These are phyloP conservation scores for Beta vulgaris DNA, from an alignment of 148 eudicot species.

Conservation along the genomic window DNA sequence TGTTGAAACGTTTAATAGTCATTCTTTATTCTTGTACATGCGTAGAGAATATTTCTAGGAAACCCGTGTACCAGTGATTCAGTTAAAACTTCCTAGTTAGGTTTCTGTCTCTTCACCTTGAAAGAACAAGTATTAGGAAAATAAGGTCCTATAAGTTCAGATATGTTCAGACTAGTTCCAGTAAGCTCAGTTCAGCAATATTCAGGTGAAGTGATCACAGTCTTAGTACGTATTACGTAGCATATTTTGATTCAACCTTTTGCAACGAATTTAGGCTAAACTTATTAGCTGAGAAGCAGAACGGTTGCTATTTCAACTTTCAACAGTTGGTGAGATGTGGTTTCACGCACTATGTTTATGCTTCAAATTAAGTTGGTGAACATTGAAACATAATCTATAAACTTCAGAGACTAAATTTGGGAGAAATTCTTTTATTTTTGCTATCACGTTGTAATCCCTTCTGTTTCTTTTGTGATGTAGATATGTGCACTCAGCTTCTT, in stretches of 20 bases:
- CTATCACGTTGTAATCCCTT: not conserved
- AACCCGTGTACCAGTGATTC: not conserved
- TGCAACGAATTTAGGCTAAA: too few species aligned
- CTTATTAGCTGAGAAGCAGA: too few species aligned
- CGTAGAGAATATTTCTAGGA: not conserved
- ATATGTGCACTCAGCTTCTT: constrained; percentile 69
- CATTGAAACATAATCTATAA: not conserved
- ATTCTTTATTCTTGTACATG: not conserved
- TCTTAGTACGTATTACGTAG: too few species aligned
- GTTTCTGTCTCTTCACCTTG: too few species aligned
- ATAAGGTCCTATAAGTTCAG: too few species aligned
- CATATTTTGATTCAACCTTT: too few species aligned
- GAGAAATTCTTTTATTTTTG: not conserved
- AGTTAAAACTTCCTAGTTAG: not conserved
- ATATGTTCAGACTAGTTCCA: too few species aligned
- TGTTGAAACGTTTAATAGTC: not conserved
- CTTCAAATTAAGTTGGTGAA: constrained; percentile 2
- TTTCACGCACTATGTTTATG: not conserved
- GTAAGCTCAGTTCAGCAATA: too few species aligned
- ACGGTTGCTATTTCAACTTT: not conserved
- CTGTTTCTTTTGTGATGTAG: constrained; percentile 38
- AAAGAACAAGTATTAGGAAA: too few species aligned
- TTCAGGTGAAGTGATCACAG: too few species aligned
- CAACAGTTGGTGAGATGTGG: not conserved
- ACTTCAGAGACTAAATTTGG: not conserved